phyloP scores from a whole-genome alignment of 345 rosid species.

The Geranium rotundifolium region DNA sequence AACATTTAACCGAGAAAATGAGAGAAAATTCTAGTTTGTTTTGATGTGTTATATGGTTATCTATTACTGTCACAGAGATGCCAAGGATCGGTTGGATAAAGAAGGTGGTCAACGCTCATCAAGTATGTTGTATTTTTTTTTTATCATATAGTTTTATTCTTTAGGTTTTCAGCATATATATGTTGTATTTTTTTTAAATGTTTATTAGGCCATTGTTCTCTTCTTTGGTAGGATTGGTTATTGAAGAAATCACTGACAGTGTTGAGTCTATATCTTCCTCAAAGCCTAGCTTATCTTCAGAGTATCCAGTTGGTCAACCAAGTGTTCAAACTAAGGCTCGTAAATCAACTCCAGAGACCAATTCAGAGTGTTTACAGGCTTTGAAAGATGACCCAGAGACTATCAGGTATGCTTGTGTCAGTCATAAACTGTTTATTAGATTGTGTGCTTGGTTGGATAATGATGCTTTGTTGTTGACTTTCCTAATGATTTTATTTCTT shows the following conservation, averaged over 20 bases:
- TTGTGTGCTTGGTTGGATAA: too few species aligned
- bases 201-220: background rate
- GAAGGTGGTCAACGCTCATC: constrained; percentile 43
- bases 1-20: background rate
- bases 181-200: background rate
- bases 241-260: constrained; percentile 81
- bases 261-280: constrained; percentile 22
- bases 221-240: constrained; percentile 36
- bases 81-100: constrained; percentile 38
- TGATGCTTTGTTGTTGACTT: background rate
- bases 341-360: constrained; percentile 17
- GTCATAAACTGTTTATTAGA: background rate
- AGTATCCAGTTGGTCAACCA: constrained; percentile 18
- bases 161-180: background rate
- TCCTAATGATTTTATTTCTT: background rate
- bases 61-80: constrained; percentile 30
- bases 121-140: constrained; percentile 20
- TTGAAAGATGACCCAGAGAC: constrained; percentile 71
- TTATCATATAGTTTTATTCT: background rate
- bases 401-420: constrained; percentile 35
- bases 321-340: constrained; percentile 13
- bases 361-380: constrained; percentile 46
- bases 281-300: constrained; percentile 20
- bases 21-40: too few species aligned
- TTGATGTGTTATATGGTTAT: constrained; percentile 1